Percentiles rank a stretch among this genome's conserved stretches.
These are phyloP conservation scores for Leishmania turanica DNA, from an alignment of 208 protist genomes.

Conservation along the genomic window DNA sequence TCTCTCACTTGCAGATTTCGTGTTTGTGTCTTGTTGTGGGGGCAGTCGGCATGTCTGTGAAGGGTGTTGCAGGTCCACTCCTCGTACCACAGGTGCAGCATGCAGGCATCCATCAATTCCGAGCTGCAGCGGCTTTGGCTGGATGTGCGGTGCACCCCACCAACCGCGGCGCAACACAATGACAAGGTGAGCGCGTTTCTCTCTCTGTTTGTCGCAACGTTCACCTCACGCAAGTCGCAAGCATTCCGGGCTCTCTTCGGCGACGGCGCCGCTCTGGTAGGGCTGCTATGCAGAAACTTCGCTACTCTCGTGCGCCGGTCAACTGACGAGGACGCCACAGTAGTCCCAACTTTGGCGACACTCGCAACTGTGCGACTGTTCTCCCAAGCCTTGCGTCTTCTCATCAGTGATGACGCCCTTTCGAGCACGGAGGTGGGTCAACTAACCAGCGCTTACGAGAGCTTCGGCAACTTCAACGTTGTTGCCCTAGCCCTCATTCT, in stretches of 20 bases:
- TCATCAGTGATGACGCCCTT: slow-evolving; percentile 19
- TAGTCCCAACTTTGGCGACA: not conserved
- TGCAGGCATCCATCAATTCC: slow-evolving; percentile 1
- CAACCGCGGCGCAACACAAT: slow-evolving; percentile 26
- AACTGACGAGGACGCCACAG: slow-evolving; percentile 2
- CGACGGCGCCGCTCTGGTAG: slow-evolving; percentile 35
- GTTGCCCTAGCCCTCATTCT: slow-evolving; percentile 29
- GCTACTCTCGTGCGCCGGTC: slow-evolving; percentile 4
- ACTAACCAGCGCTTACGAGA: slow-evolving; percentile 34
- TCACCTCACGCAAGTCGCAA: slow-evolving; percentile 33
- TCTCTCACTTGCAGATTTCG: not conserved
- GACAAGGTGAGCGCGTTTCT: slow-evolving; percentile 50
- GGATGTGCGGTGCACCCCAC: slow-evolving; percentile 44
- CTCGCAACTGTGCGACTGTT: slow-evolving; percentile 29
- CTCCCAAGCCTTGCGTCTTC: slow-evolving; percentile 16
- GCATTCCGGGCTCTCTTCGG: slow-evolving; percentile 46
- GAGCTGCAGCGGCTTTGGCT: slow-evolving; percentile 55
- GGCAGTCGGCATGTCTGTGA: not conserved
- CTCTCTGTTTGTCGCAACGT: slow-evolving; percentile 30
- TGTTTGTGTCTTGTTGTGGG: not conserved
- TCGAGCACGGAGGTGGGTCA: slow-evolving; percentile 21
- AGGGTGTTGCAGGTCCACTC: not conserved
- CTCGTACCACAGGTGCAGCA: not conserved
- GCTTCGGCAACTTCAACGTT: slow-evolving; percentile 30
- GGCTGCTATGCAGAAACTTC: slow-evolving; percentile 36